Evolutionary conservation across 352 stramenopile species (phyloP), one percentile per base, ranked within the genome.

Genomic region (Phytophthora idaei): DNA sequence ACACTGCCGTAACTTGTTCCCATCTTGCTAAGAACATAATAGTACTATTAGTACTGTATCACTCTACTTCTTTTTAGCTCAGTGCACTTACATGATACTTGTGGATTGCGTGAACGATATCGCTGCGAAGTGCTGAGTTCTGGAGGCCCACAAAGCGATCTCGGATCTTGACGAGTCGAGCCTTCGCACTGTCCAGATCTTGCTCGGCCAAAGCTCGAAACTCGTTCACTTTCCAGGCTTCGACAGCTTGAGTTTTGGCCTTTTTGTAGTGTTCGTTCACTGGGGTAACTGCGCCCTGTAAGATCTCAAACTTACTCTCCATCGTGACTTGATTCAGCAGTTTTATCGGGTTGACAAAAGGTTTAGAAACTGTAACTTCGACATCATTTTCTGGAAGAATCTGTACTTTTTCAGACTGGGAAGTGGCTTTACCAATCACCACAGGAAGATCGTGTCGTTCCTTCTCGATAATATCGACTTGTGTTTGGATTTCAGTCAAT

Each of bases 181-280:
- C 80, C 57, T 87, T 83, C 0, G 81, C 75, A 14, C 64, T 66
- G n/a, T 93, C 76, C 0, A 93, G 52, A 9, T 93, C 86, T 34
- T 85, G 70, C 31, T 90, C 76, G 3, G 81, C 71, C 17, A 87
- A 32, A 1, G 61, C 42, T 56, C 81, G 79, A 28, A 78, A 63
- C 41, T 90, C 77, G 39, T 73, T 78, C 15, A 78, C 74, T 54
- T 90, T 88, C 82, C 81, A 93, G n/a, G 63, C 74, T 48, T 91
- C 79, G 29, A 89, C 77, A 9, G 71, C 64, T 27, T 84, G 52
- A 2, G 58, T 51, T 27, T 87, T 86, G 0, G 74, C 64, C 29
- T 83, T 82, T 45, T 87, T 81, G 58, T 82, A 90, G 28, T 92
- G 77, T 1, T 92, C 75, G 10, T 79, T 71, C 0, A 80, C 82